phyloP scores from a whole-genome alignment of 164 flowering plant genomes.

The grape (Vitis vinifera) region DNA sequence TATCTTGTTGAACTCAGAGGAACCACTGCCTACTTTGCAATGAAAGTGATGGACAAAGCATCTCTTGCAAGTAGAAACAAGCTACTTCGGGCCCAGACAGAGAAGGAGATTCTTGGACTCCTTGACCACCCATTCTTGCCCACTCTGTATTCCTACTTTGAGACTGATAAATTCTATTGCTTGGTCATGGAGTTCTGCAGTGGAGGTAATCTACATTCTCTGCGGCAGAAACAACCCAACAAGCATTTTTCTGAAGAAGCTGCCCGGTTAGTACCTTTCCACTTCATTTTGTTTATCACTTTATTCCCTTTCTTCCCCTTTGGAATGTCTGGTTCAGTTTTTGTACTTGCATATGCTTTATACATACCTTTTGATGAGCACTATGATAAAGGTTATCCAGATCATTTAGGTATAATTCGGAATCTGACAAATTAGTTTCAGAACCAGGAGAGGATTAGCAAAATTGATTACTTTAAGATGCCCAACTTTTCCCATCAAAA shows the following conservation, averaged over 20 bases:
- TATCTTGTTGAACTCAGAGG: conserved; percentile 72
- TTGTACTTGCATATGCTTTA: no score
- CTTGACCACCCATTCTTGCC: conserved; percentile 86
- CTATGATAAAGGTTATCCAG: no score
- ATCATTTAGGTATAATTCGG: no score
- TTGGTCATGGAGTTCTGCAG: conserved; percentile 87
- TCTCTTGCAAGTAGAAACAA: conserved; percentile 73
- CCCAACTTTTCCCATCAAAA: no score
- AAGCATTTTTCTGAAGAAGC: conserved; percentile 75
- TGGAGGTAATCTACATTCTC: conserved; percentile 82
- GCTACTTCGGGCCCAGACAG: conserved; percentile 68
- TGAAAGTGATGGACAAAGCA: conserved; percentile 85
- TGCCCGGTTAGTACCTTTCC: conserved; percentile 42
- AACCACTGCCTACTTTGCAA: conserved; percentile 58
- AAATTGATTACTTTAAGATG: no score
- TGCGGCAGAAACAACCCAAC: conserved; percentile 74
- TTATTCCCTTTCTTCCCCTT: not conserved
- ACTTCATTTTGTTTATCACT: not conserved
- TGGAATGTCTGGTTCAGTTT: no score
- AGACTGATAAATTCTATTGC: conserved; percentile 78
- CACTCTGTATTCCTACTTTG: conserved; percentile 67
- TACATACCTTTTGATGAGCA: no score
- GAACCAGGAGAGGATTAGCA: no score
- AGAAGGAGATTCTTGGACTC: conserved; percentile 72
- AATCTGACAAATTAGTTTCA: no score